Conservation (phyloP, 1,284 basidiomycete genomes). For the Sutorius eximius region DNA sequence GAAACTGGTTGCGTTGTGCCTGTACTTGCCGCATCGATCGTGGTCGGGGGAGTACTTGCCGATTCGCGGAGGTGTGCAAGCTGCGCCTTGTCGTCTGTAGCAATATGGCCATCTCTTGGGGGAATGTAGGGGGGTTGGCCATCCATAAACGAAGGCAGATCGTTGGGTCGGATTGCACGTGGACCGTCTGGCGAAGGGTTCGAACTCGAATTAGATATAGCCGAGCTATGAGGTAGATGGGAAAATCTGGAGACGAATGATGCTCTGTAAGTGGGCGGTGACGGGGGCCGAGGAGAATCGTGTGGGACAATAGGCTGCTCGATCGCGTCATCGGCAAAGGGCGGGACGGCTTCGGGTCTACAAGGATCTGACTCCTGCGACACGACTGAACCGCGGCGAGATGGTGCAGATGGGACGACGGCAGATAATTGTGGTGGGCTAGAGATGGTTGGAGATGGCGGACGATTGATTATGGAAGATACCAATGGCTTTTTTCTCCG, state of each 20-base stretch:
- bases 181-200: background rate
- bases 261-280: constrained; percentile 32
- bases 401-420: background rate
- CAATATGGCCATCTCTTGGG: constrained; percentile 57
- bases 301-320: background rate
- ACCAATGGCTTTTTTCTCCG: constrained; percentile 45
- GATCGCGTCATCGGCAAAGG: background rate
- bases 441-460: constrained; percentile 19
- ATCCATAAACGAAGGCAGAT: constrained; percentile 3
- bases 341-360: background rate
- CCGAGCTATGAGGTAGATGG: constrained; percentile 1
- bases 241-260: constrained; percentile 9
- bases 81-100: constrained; percentile 70
- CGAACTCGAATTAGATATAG: background rate
- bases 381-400: constrained; percentile 17
- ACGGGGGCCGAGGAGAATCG: constrained; percentile 13
- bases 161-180: constrained; percentile 1
- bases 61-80: constrained; percentile 56
- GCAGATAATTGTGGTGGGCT: constrained; percentile 9
- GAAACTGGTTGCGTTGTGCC: constrained; percentile 13
- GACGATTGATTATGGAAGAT: constrained; percentile 22
- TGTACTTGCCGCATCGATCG: background rate
- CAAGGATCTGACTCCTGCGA: constrained; percentile 1
- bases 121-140: constrained; percentile 27
- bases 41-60: constrained; percentile 47